Evolutionary conservation across 2,329 filamentous ascomycete species (phyloP), one percentile per base, ranked within the genome.

Genomic region (Colletotrichum tanaceti): DNA sequence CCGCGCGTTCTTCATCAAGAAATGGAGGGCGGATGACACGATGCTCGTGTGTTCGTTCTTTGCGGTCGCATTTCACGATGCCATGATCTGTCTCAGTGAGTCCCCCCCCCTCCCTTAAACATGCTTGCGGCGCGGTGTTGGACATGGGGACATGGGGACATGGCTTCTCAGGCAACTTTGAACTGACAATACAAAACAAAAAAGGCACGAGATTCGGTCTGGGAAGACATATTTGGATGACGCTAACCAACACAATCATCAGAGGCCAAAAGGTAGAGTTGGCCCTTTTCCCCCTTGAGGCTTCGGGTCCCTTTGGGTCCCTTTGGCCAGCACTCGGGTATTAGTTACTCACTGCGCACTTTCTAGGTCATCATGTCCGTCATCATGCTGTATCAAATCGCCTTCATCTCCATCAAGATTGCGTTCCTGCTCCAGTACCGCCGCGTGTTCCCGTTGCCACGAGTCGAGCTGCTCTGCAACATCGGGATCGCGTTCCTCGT

Each of bases 371-470:
- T 38, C 2, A 35, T 74, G 62, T 57, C 76, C 28, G 70, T 73
- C 16, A 73, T 78, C 38, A 60, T 79, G 18, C 55, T 75, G 5
- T 80, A 80, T 72, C 76, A 76, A 20, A 47, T 71, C 20, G 71
- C 74, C 50, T 73, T 80, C 9, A 39, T 73, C 43, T 65, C 73
- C 38, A 73, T 78, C 61, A 81, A 81, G 63, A 73, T 77, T 50
- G 75, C 78, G 4, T 77, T 81, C 46, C 72, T 80, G 32, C 70
- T 79, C 7, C 79, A 80, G 68, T 81, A 80, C 72, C 77, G 77
- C 47, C 76, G 78, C 28, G 72, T 79, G 9, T 77, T 76, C 41
- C 66, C 67, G 3, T 38, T 68, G 1, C 67, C 60, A 0, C 50
- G 14, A 5, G 55, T 72, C 54, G 66, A 70, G 22, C 57, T 63